phyloP scores from a whole-genome alignment of 106 monocot genomes.

The Narthecium ossifragum region DNA sequence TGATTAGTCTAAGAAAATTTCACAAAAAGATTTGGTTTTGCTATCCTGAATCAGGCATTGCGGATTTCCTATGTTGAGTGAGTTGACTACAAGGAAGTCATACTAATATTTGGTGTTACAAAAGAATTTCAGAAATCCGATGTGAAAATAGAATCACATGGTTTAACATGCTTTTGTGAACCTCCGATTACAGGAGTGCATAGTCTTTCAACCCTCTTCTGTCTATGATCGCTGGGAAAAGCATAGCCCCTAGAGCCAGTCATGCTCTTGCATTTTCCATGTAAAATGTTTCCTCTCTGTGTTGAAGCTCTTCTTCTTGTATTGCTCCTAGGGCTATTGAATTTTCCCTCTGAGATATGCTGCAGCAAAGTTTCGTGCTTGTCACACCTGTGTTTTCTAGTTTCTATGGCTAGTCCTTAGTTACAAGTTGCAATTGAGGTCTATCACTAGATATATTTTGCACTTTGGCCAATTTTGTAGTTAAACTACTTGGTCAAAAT shows the following conservation, averaged over 20 bases:
- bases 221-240: slow-evolving; percentile 75
- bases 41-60: neutral
- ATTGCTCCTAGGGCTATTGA: slow-evolving; percentile 33
- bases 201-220: slow-evolving; percentile 21
- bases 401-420: too few relatives aligned
- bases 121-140: neutral
- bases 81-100: neutral
- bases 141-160: neutral
- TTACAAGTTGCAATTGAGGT: neutral
- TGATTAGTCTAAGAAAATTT: neutral
- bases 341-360: slow-evolving; percentile 40
- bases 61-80: too few relatives aligned
- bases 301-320: slow-evolving; percentile 56
- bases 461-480: too few relatives aligned
- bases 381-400: too few relatives aligned
- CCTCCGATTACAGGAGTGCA: slow-evolving; percentile 74
- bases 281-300: slow-evolving; percentile 37
- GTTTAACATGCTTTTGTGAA: slow-evolving; percentile 48
- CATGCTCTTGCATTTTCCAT: slow-evolving; percentile 43
- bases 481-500: too few relatives aligned
- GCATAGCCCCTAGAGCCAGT: slow-evolving; percentile 68
- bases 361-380: slow-evolving; percentile 13
- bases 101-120: neutral
- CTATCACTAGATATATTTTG: neutral
- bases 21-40: neutral